Percentiles rank a stretch among this genome's conserved stretches.
These are phyloP conservation scores for Maudiozyma saulgeensis DNA, from an alignment of 805 yeast genomes.

Conservation along the genomic window DNA sequence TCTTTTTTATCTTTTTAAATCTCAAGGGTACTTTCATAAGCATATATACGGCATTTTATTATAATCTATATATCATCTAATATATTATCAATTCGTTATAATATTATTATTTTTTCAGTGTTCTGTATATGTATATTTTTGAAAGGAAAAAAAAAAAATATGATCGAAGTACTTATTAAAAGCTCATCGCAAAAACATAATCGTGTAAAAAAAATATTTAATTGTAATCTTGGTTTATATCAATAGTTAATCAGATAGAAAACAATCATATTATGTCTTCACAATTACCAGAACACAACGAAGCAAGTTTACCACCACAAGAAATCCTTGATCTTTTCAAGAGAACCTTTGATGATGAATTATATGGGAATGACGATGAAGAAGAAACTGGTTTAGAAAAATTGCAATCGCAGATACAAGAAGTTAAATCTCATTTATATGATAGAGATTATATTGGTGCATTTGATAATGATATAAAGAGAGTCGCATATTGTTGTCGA, in stretches of 20 bases:
- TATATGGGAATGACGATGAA: slow-evolving; percentile 13
- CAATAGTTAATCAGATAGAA: no score
- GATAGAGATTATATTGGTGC: slow-evolving; percentile 65
- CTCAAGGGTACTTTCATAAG: no score
- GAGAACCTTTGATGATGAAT: slow-evolving; percentile 18
- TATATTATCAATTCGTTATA: not conserved
- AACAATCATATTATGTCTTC: not conserved
- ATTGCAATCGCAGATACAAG: slow-evolving; percentile 39
- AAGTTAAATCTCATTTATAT: slow-evolving; percentile 59
- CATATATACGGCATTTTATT: not conserved
- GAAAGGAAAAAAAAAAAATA: not conserved
- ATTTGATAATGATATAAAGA: slow-evolving; percentile 49
- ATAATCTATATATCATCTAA: not conserved
- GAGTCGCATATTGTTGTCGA: slow-evolving; percentile 70
- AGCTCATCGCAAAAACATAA: not conserved
- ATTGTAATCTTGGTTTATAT: no score
- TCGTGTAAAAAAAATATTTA: not conserved
- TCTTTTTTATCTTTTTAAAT: not conserved
- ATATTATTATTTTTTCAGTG: no score
- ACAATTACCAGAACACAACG: slow-evolving; percentile 17
- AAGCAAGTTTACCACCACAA: slow-evolving; percentile 22
- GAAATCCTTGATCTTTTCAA: slow-evolving; percentile 26
- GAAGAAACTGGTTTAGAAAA: slow-evolving; percentile 5
- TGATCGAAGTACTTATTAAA: not conserved
- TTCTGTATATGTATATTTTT: not conserved